Base-by-base conservation (phyloP, 2,329 filamentous ascomycete genomes). In the Trichoderma hamatum region DNA sequence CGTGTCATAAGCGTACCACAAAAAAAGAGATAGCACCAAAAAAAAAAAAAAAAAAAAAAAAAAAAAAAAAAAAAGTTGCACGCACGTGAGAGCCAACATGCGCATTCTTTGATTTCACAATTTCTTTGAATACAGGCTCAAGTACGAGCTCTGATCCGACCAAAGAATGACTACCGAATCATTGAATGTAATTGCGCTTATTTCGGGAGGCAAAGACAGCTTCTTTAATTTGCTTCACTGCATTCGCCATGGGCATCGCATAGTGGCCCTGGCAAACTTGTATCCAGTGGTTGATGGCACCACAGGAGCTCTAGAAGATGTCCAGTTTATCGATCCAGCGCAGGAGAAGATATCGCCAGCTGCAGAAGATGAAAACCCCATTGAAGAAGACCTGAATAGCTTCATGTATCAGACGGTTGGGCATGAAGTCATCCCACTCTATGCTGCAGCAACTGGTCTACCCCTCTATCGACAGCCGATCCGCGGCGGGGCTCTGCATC, bases 341-440 rank as follows among this genome's bases (percentile, higher is more conserved):
- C 49, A 72, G 70, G 69, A 67, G 60, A 70, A 70, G 71, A 19
- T 24, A 16, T 30, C 32, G 6, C 24, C 32, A 24, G 21, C 43
- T 19, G 34, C 26, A 28, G 54, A 68, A 32, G 51, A 51, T 26
- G 66, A 11, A 6, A 36, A 36, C 1, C 19, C 39, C 9, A 51
- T 34, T 1, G 77, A 83, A 58, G 78, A 75, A 59, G 82, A 98
- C 78, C 85, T 97, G 74, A 93, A 99, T 80, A 97, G 94, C 82
- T 98, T 96, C 89, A 99, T 99, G 96, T 99, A 98, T 84, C 96
- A 99, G 83, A 99, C 96, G 3, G 92, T 97, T 70, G 96, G 96
- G 14, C 93, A 98, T 80, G 86, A 89, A 69, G 84, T 97, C 21
- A 90, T 98, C 69, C 93, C 94, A 2, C 85, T 97, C 19, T 98